These are phyloP conservation scores for Polytolypa hystricis DNA, from an alignment of 2,329 filamentous ascomycete genomes.

Conservation along the genomic window DNA sequence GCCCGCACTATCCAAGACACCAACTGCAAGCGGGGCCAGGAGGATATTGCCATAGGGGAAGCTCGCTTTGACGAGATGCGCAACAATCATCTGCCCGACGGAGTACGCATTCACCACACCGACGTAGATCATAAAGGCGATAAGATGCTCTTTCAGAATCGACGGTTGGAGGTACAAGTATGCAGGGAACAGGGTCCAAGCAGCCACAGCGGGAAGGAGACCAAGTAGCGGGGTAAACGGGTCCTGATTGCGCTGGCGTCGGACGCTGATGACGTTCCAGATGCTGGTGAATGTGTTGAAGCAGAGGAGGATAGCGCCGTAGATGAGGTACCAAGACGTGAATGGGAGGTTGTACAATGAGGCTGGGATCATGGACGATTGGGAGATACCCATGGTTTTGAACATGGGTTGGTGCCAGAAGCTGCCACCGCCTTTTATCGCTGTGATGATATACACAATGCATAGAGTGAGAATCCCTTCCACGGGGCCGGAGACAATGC, in stretches of 20 bases:
- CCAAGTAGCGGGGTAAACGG: conserved; percentile 61
- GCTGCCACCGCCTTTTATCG: conserved; percentile 71
- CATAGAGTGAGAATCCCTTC: conserved; percentile 84
- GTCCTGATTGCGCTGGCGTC: conserved; percentile 60
- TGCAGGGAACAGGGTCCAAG: conserved; percentile 63
- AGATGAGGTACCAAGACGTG: conserved; percentile 85
- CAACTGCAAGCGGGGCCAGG: conserved; percentile 63
- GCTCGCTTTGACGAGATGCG: conserved; percentile 73
- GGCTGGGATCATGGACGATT: conserved; percentile 54
- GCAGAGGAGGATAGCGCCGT: conserved; percentile 68
- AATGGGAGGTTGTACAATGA: conserved; percentile 68
- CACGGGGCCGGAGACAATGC: conserved; percentile 85
- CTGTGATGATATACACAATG: conserved; percentile 71
- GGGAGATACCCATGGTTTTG: conserved; percentile 55
- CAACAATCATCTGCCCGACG: conserved; percentile 90
- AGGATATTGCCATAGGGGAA: conserved; percentile 91
- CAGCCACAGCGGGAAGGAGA: conserved; percentile 65
- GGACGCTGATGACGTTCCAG: conserved; percentile 71
- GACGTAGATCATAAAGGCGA: conserved; percentile 82
- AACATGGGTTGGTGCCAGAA: conserved; percentile 89
- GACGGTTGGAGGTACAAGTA: conserved; percentile 79
- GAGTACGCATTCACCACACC: conserved; percentile 89
- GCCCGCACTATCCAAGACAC: conserved; percentile 69
- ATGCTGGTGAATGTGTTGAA: conserved; percentile 68
- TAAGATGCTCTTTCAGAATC: conserved; percentile 70